Percentiles rank a stretch among this genome's conserved stretches.
Conservation (phyloP, 495 filamentous ascomycete species). For the Podospora comata region DNA sequence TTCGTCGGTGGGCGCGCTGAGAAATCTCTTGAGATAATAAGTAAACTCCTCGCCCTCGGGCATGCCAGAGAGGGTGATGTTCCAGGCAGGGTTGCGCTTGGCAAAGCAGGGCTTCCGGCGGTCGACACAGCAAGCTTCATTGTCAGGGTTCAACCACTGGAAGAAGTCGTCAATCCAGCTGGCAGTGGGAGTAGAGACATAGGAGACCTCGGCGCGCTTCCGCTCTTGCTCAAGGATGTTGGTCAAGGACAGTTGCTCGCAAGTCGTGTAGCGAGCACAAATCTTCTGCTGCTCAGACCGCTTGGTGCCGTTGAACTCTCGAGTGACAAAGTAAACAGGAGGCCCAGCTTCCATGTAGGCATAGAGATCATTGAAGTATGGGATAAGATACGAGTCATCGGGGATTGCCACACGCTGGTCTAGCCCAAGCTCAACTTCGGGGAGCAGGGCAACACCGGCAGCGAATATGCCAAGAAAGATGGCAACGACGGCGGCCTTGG, state of each 20-base stretch:
- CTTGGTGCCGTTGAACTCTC: constrained; percentile 71
- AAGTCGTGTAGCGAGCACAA: constrained; percentile 88
- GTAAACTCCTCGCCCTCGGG: constrained; percentile 88
- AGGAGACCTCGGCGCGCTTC: constrained; percentile 84
- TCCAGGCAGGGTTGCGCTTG: constrained; percentile 74
- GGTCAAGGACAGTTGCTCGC: constrained; percentile 74
- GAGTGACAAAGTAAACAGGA: constrained; percentile 93
- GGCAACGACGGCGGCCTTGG: constrained; percentile 69
- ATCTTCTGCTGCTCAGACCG: constrained; percentile 74
- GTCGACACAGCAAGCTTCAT: constrained; percentile 74
- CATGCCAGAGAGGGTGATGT: constrained; percentile 84
- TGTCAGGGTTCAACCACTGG: constrained; percentile 85
- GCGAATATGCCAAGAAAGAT: constrained; percentile 87
- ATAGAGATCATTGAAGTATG: constrained; percentile 93
- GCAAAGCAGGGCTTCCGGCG: constrained; percentile 69
- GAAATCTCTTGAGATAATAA: constrained; percentile 77
- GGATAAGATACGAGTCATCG: constrained; percentile 85
- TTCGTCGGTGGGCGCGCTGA: constrained; percentile 71
- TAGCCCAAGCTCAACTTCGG: constrained; percentile 78
- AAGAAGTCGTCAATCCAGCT: constrained; percentile 98
- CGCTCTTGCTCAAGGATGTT: constrained; percentile 90
- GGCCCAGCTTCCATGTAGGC: constrained; percentile 87
- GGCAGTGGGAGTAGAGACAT: constrained; percentile 85
- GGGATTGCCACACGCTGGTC: constrained; percentile 95
- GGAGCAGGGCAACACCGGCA: constrained; percentile 76